Evolutionary conservation across 208 protist genomes (phyloP).

Genomic region (Balamuthia mandrillaris): DNA sequence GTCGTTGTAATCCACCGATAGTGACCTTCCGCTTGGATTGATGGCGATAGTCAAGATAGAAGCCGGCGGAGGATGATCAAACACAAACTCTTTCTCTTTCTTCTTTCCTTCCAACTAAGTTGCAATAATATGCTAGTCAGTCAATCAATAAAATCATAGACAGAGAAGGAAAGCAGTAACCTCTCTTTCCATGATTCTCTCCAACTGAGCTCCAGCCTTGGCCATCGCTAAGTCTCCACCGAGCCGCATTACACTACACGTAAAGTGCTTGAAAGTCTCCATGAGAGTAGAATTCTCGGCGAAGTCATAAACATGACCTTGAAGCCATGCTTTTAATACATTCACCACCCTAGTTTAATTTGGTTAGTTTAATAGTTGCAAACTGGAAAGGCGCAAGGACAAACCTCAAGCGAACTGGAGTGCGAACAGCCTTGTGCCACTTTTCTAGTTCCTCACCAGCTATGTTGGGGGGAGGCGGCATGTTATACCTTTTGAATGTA

Average conservation of each 20-base stretch:
- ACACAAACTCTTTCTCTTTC: background rate
- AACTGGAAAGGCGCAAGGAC: background rate
- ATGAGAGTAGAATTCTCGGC: background rate
- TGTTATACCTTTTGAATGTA: background rate
- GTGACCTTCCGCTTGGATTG: too few species aligned
- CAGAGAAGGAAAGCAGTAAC: background rate
- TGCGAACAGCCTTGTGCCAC: background rate
- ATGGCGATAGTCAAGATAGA: too few species aligned
- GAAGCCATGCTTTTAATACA: constrained; percentile 18
- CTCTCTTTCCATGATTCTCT: background rate
- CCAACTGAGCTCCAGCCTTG: background rate
- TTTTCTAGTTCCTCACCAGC: background rate
- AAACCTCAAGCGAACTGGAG: background rate
- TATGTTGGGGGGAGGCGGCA: background rate
- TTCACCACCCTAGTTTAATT: constrained; percentile 1
- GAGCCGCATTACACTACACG: background rate
- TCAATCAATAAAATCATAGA: background rate
- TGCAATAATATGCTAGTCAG: background rate
- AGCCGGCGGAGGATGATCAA: background rate
- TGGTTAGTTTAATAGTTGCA: background rate
- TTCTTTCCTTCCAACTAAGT: background rate
- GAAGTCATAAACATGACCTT: constrained; percentile 16
- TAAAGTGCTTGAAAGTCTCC: background rate
- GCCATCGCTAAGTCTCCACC: background rate
- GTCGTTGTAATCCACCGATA: background rate